Evolutionary conservation across 345 rosid species (phyloP).

Genomic region (Populus tremula): DNA sequence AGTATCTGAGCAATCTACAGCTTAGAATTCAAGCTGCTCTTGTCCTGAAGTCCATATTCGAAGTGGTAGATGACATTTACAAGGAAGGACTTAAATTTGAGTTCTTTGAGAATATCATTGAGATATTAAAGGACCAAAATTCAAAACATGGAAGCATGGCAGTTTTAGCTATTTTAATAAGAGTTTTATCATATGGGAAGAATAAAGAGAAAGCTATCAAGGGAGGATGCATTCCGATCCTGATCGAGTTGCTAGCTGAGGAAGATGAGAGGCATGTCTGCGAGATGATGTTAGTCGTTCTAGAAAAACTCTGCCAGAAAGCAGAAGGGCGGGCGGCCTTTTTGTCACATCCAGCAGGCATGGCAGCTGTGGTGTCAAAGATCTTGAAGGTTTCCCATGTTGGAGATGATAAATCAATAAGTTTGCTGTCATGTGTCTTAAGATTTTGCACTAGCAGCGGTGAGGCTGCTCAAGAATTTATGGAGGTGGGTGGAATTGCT

Average conservation of each 20-base stretch:
- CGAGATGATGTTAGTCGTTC: conserved; percentile 31
- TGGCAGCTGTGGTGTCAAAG: conserved; percentile 74
- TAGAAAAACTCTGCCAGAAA: conserved; percentile 57
- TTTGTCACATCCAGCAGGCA: conserved; percentile 56
- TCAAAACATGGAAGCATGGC: conserved; percentile 18
- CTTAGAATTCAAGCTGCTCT: conserved; percentile 12
- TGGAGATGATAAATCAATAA: conserved; percentile 59
- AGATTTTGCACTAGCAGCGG: conserved; percentile 52
- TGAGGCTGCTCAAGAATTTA: conserved; percentile 55
- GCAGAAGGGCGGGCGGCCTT: conserved; percentile 83
- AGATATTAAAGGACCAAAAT: conserved; percentile 26
- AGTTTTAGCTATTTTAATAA: conserved; percentile 14
- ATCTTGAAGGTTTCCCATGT: conserved; percentile 65
- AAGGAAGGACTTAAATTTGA: conserved; percentile 14
- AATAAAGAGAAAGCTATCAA: conserved; percentile 20
- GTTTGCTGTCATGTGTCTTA: conserved; percentile 55
- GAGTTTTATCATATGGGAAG: conserved; percentile 11
- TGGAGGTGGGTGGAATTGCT: conserved; percentile 65
- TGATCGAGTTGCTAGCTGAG: conserved; percentile 25
- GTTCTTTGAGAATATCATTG: conserved; percentile 15
- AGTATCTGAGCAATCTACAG: conserved; percentile 4
- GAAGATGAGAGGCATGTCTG: not conserved
- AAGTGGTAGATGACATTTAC: conserved; percentile 15
- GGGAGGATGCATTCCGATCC: conserved; percentile 15
- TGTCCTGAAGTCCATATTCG: conserved; percentile 18